Conservation (phyloP, 768 basidiomycete genomes). For the Xanthoconium stramineum region DNA sequence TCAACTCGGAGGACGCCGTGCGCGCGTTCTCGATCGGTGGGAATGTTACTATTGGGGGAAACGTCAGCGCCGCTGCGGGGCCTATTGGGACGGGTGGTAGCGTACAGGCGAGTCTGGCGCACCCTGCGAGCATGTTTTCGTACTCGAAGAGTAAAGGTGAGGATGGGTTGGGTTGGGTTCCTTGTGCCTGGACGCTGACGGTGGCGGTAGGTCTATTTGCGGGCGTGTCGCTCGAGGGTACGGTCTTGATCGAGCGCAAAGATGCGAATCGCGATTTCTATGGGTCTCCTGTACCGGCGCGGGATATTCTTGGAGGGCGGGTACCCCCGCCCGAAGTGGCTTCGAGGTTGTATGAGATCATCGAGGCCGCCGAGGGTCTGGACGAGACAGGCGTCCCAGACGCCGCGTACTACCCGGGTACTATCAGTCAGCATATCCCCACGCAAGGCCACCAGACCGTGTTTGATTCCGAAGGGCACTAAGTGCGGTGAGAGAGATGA, state of each 20-base stretch:
- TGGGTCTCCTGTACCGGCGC: slow-evolving; percentile 83
- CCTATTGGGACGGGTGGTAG: slow-evolving; percentile 94
- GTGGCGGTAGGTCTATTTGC: slow-evolving; percentile 76
- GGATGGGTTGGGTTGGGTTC: neutral
- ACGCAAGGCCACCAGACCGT: slow-evolving; percentile 52
- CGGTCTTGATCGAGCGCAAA: slow-evolving; percentile 89
- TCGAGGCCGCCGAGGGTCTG: slow-evolving; percentile 92
- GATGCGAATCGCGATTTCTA: slow-evolving; percentile 97
- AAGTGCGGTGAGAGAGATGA: neutral
- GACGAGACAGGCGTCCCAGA: slow-evolving; percentile 83
- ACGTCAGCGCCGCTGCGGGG: slow-evolving; percentile 80
- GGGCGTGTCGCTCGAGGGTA: slow-evolving; percentile 92
- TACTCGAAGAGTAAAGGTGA: slow-evolving; percentile 86
- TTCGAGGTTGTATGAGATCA: slow-evolving; percentile 88
- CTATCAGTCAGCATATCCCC: slow-evolving; percentile 55
- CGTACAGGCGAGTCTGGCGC: slow-evolving; percentile 81
- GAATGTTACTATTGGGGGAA: slow-evolving; percentile 94
- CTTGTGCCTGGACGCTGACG: neutral
- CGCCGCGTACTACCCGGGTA: slow-evolving; percentile 72
- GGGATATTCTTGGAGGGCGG: slow-evolving; percentile 87
- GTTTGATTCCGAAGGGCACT: slow-evolving; percentile 67
- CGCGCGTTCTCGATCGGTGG: slow-evolving; percentile 93
- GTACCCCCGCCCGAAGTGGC: slow-evolving; percentile 99
- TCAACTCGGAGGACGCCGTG: slow-evolving; percentile 95
- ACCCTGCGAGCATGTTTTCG: slow-evolving; percentile 96